Percentiles rank a stretch among this genome's conserved stretches.
Conservation (phyloP, 192 early-diverging fungal genomes). For the Mortierella alpina region DNA sequence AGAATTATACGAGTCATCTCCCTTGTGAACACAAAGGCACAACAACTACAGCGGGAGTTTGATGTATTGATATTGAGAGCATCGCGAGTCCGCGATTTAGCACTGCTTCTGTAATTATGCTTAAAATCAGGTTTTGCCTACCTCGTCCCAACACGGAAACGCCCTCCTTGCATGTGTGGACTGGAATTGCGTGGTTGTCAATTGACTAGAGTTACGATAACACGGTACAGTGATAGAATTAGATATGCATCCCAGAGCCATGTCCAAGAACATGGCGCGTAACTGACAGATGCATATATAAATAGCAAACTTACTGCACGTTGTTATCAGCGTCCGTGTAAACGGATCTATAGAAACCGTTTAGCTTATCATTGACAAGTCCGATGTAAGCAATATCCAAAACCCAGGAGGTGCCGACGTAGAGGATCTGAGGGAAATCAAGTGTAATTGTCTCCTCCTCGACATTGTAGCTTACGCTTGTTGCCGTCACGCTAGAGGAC, state of each 20-base stretch:
- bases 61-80: neutral
- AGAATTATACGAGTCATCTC: neutral
- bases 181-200: conserved; percentile 97
- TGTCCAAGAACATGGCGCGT: neutral
- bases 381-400: conserved; percentile 64
- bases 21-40: neutral
- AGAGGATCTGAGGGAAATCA: conserved; percentile 61
- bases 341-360: conserved; percentile 85
- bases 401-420: conserved; percentile 57
- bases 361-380: conserved; percentile 80
- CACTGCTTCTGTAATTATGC: neutral
- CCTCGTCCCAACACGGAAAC: conserved; percentile 97
- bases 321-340: conserved; percentile 74
- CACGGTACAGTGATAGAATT: neutral
- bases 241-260: neutral
- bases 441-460: conserved; percentile 52
- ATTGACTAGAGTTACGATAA: conserved; percentile 58
- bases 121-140: conserved; percentile 1
- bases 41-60: neutral
- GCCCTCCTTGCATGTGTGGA: conserved; percentile 89
- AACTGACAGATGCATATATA: neutral
- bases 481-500: conserved; percentile 37
- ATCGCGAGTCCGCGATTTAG: neutral
- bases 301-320: conserved; percentile 53
- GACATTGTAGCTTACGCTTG: conserved; percentile 49